A percentile compares a stretch with the other conserved stretches of the same genome.
Evolutionary conservation across 2,329 filamentous ascomycete genomes (phyloP).

Genomic region (Sporothrix luriei): DNA sequence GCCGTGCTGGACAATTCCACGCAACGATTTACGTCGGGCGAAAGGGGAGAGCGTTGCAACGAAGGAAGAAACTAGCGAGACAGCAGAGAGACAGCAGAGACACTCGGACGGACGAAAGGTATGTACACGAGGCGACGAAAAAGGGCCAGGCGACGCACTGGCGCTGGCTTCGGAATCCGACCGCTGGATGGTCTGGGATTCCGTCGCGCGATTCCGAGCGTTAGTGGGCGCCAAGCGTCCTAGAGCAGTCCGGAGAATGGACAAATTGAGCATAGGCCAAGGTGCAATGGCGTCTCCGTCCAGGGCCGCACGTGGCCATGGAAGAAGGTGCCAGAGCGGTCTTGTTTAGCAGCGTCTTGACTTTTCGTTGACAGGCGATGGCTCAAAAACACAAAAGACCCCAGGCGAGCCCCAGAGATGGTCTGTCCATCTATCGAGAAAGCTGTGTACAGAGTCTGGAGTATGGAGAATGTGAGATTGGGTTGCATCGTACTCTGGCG

Average conservation of each 20-base stretch:
- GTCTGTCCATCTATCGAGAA: neutral
- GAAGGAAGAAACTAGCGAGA: neutral
- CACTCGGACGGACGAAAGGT: neutral
- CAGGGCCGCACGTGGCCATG: conserved; percentile 17
- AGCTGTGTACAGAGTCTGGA: too few relatives aligned
- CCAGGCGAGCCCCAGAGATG: neutral
- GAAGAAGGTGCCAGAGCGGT: neutral
- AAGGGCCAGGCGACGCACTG: neutral
- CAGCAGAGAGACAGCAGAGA: too few relatives aligned
- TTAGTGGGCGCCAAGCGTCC: neutral
- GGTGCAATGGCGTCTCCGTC: neutral
- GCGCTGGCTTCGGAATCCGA: neutral
- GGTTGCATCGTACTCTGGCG: neutral
- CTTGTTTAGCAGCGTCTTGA: neutral
- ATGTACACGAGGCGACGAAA: neutral
- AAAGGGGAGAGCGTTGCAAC: neutral
- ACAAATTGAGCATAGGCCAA: neutral
- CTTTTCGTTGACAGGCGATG: neutral
- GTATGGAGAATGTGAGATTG: neutral
- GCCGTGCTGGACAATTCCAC: neutral
- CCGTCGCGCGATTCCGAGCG: conserved; percentile 4
- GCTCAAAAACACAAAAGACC: neutral
- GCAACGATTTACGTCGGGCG: conserved; percentile 5
- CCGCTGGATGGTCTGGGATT: neutral
- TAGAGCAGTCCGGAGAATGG: too few relatives aligned